Conservation (phyloP, 495 filamentous ascomycete species). For the Usnea hakonensis region DNA sequence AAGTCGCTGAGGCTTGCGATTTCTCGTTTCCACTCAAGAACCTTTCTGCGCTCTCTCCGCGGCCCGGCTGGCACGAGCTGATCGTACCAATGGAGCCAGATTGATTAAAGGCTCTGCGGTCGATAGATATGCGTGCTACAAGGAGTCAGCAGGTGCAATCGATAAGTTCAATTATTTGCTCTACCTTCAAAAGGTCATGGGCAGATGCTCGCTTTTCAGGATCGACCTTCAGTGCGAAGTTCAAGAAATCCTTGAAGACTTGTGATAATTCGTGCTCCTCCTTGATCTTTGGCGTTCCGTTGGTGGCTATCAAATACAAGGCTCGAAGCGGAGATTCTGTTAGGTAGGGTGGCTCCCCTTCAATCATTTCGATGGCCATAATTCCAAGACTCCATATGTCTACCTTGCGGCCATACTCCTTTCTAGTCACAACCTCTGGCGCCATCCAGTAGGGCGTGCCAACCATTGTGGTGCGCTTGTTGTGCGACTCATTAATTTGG, state of each 20-base stretch:
- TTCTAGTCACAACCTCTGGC: constrained; percentile 91
- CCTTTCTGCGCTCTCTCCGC: constrained; percentile 74
- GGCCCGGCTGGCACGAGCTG: constrained; percentile 72
- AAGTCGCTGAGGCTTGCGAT: neutral
- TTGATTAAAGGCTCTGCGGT: constrained; percentile 65
- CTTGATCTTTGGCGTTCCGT: constrained; percentile 91
- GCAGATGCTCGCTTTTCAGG: constrained; percentile 94
- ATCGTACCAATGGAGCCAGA: constrained; percentile 75
- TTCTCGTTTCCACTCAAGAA: constrained; percentile 23
- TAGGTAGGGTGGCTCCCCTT: constrained; percentile 94
- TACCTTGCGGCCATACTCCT: constrained; percentile 97
- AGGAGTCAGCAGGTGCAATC: constrained; percentile 28
- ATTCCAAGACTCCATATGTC: constrained; percentile 98
- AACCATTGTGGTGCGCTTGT: constrained; percentile 98
- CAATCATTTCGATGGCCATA: constrained; percentile 99
- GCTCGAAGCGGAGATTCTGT: constrained; percentile 91
- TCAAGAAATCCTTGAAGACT: constrained; percentile 82
- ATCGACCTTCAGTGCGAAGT: constrained; percentile 87
- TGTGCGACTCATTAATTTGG: constrained; percentile 94
- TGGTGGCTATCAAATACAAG: constrained; percentile 92
- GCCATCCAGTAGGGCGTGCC: constrained; percentile 99
- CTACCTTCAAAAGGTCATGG: constrained; percentile 82
- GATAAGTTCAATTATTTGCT: constrained; percentile 23
- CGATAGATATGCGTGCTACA: constrained; percentile 83
- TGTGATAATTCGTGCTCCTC: constrained; percentile 75